phyloP scores from a whole-genome alignment of 352 stramenopile genomes.

The Thalassiosira pacifica region DNA sequence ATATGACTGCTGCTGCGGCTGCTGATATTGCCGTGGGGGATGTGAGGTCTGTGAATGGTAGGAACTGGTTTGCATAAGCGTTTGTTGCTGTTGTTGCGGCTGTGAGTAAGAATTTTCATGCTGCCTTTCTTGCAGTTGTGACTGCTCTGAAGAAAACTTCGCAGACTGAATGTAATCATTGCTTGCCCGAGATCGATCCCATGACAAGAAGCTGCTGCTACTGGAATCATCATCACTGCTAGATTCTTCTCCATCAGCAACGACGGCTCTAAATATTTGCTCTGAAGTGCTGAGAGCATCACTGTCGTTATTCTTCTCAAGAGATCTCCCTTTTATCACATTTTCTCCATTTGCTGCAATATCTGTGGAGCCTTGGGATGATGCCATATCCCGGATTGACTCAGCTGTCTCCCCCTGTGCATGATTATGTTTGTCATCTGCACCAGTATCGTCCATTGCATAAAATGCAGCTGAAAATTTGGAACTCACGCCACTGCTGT shows the following conservation, averaged over 20 bases:
- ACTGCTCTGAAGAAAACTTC: not conserved
- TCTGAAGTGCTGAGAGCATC: too few species aligned
- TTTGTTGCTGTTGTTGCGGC: not conserved
- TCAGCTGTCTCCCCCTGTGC: too few species aligned
- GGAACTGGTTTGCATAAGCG: not conserved
- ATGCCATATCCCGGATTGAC: too few species aligned
- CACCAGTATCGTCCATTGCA: not conserved
- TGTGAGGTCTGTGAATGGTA: not conserved
- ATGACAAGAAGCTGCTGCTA: conserved; percentile 22
- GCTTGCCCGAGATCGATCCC: conserved; percentile 16
- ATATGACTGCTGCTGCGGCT: not conserved
- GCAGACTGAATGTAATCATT: not conserved
- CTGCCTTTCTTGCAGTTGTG: not conserved
- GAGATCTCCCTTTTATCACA: not conserved
- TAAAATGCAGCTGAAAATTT: not conserved
- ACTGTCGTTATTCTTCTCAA: not conserved
- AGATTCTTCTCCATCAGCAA: not conserved
- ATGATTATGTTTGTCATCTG: not conserved
- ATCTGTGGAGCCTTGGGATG: not conserved
- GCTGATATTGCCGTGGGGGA: too few species aligned
- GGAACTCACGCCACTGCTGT: not conserved
- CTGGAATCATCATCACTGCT: not conserved
- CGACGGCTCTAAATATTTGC: too few species aligned
- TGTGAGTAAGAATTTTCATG: not conserved
- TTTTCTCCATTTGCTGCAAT: not conserved